Evolutionary conservation across 208 protist genomes (phyloP).

Genomic region (Trypanosoma melophagium): DNA sequence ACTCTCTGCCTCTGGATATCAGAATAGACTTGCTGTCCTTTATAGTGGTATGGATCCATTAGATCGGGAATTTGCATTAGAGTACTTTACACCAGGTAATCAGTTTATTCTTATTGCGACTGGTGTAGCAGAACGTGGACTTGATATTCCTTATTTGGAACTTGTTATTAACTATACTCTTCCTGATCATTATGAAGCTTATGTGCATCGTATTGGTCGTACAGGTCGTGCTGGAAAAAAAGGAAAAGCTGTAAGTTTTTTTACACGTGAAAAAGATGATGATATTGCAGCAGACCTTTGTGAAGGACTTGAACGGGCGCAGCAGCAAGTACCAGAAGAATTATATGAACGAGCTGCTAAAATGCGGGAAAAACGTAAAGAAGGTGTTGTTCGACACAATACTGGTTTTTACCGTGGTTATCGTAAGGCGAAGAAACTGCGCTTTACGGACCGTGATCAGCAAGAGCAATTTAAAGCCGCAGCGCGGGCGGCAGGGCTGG

Average conservation of each 20-base stretch:
- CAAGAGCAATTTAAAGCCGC: conserved; percentile 62
- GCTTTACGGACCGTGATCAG: conserved; percentile 60
- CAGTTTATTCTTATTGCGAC: conserved; percentile 92
- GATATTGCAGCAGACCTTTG: conserved; percentile 82
- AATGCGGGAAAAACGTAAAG: conserved; percentile 72
- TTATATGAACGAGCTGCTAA: conserved; percentile 69
- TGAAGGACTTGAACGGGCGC: conserved; percentile 70
- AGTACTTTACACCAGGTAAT: conserved; percentile 81
- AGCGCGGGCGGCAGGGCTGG: conserved; percentile 69
- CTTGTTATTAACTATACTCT: conserved; percentile 99
- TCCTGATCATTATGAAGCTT: conserved; percentile 98
- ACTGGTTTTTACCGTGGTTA: conserved; percentile 79
- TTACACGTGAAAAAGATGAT: conserved; percentile 76
- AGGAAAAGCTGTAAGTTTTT: conserved; percentile 86
- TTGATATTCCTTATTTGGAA: conserved; percentile 98
- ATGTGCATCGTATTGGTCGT: conserved; percentile 97
- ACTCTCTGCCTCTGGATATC: conserved; percentile 77
- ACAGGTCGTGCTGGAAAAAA: conserved; percentile 81
- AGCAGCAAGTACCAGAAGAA: conserved; percentile 78
- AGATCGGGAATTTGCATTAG: conserved; percentile 87
- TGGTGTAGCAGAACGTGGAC: conserved; percentile 83
- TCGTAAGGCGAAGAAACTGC: conserved; percentile 54
- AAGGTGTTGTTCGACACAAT: conserved; percentile 60
- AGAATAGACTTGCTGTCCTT: conserved; percentile 71
- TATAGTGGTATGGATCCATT: conserved; percentile 92